Evolutionary conservation across 1,139 yeast species (phyloP), one percentile per base, ranked within the genome.

Genomic region (Hyphopichia khmerensis): DNA sequence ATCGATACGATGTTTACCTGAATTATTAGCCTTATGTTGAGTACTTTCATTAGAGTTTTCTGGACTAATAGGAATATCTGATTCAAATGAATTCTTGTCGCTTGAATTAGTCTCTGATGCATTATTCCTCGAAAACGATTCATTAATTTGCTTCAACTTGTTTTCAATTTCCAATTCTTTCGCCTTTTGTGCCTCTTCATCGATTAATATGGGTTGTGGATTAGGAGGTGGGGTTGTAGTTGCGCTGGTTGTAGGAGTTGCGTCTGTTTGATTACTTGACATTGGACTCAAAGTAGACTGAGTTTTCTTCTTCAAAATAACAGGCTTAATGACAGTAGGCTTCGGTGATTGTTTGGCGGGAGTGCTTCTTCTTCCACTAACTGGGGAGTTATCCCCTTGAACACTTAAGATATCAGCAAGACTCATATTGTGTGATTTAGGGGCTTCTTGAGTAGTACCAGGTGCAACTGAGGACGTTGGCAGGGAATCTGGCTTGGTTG

Each of bases 251-350:
- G 44, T 46, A 9, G 42, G 40, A 11, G 46, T 45, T 19, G 23
- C 35, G 24, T 27, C 19, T 7, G n/a, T 26, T 14, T 37, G 33
- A 11, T 24, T 23, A 14, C 33, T 29, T 11, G 38, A 42, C 10
- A 52, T 27, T 1, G 47, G 43, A 17, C 38, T 35, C 4, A 36
- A 17, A 15, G 27, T 36, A 11, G 21, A 23, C 18, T 36, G 39
- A 7, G 49, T 47, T 48, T 69, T 72, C 56, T 72, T 72, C 55
- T 69, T 71, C 54, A 72, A 64, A 29, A 72, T 63, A 2, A 68
- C 62, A 1, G 77, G 76, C 43, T 69, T 71, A 7, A 55, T 44
- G 7, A 52, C 54, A 4, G 48, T 48, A 8, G 59, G 62, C 43
- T 63, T 67, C 2, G 67, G 67, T 3, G 59, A 50, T 35, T 45